These are phyloP conservation scores for Phlebiopsis gigantea DNA, from an alignment of 768 basidiomycete species.

Conservation along the genomic window DNA sequence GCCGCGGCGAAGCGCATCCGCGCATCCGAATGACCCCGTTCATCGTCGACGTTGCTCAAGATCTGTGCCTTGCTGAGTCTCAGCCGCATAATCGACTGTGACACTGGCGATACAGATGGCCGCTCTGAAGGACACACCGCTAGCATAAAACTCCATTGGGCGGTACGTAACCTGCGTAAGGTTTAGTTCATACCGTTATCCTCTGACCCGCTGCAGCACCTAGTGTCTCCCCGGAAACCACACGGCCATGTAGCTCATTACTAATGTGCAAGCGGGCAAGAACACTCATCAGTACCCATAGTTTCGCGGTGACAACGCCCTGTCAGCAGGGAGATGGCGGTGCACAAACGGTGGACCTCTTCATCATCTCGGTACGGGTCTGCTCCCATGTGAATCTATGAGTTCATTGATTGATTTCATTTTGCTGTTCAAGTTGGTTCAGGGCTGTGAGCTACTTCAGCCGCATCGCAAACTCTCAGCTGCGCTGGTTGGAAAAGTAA, in stretches of 20 bases:
- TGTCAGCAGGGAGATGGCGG: not conserved
- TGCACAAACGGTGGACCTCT: too few relatives aligned
- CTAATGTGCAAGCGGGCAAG: not conserved
- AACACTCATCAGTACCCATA: not conserved
- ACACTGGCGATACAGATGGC: not conserved
- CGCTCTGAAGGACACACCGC: not conserved
- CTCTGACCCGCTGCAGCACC: not conserved
- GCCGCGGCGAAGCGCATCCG: not conserved
- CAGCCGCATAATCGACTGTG: not conserved
- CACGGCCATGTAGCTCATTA: not conserved
- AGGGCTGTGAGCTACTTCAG: not conserved
- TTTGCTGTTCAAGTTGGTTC: not conserved
- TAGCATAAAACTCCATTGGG: not conserved
- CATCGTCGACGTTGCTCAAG: not conserved
- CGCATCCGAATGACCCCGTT: not conserved
- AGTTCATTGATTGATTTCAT: not conserved
- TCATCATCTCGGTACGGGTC: not conserved
- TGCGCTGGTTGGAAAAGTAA: not conserved
- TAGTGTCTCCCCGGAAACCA: not conserved
- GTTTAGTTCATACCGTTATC: not conserved
- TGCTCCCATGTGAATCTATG: not conserved
- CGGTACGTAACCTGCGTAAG: not conserved
- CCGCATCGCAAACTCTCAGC: not conserved
- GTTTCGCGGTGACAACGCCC: not conserved
- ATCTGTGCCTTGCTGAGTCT: not conserved